Evolutionary conservation across 2,329 filamentous ascomycete genomes (phyloP).

Genomic region (Lachnellula occidentalis): DNA sequence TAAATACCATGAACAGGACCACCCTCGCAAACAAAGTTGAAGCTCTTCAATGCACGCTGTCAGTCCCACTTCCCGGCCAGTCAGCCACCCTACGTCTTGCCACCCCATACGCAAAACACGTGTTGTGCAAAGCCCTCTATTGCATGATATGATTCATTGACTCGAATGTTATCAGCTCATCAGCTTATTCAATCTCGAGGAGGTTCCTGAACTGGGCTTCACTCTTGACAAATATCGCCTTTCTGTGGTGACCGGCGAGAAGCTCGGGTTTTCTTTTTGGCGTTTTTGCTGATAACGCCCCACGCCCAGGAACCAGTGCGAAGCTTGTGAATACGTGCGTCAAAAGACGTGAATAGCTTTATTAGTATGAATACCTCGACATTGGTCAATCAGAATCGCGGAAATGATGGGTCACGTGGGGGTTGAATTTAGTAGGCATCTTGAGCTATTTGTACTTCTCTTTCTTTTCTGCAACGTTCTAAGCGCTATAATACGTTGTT

Average conservation of each 20-base stretch:
- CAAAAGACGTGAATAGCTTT: too few species aligned
- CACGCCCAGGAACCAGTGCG: slow-evolving; percentile 21
- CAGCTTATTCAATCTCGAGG: background rate
- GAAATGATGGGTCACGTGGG: too few species aligned
- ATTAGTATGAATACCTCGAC: too few species aligned
- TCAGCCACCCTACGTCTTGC: slow-evolving; percentile 2
- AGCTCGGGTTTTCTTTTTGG: slow-evolving; percentile 24
- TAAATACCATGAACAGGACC: background rate
- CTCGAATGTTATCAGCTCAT: slow-evolving; percentile 4
- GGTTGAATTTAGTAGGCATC: too few species aligned
- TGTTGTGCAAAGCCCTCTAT: slow-evolving; percentile 19
- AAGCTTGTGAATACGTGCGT: background rate
- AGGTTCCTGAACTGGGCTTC: slow-evolving; percentile 3
- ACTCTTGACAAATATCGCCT: slow-evolving; percentile 14
- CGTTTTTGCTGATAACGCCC: slow-evolving; percentile 22
- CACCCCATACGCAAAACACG: slow-evolving; percentile 18
- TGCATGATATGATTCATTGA: slow-evolving; percentile 13
- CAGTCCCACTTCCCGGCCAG: background rate
- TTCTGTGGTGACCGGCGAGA: slow-evolving; percentile 16
- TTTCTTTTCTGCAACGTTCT: too few species aligned
- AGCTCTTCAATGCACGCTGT: background rate
- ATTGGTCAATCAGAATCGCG: too few species aligned
- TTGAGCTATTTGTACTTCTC: too few species aligned
- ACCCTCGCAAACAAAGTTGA: background rate
- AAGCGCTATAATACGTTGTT: too few species aligned